Conservation (phyloP, 176 grass and related monocot species). For the Secale cereale region DNA sequence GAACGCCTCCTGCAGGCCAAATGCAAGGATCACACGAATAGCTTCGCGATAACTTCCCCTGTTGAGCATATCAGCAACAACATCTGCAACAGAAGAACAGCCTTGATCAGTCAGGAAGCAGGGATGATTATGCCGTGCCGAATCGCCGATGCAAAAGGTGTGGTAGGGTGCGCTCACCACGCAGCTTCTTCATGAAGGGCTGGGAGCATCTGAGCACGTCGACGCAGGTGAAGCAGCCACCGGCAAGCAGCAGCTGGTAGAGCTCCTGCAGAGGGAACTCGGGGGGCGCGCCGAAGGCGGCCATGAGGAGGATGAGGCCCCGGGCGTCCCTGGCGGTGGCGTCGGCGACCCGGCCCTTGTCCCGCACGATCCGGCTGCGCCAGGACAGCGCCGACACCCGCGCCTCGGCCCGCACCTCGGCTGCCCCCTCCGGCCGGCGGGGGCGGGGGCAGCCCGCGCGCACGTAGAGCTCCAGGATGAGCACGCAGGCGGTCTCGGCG, state of each 20-base stretch:
- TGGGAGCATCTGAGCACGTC: slow-evolving; percentile 49
- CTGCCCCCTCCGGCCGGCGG: not conserved
- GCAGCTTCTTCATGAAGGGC: slow-evolving; percentile 37
- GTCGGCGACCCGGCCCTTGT: slow-evolving; percentile 15
- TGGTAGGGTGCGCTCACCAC: slow-evolving; percentile 13
- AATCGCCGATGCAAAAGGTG: not conserved
- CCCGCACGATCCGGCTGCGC: slow-evolving; percentile 42
- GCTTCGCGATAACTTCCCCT: slow-evolving; percentile 46
- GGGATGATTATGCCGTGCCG: not conserved
- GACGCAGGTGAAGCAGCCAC: slow-evolving; percentile 14
- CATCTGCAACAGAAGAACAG: slow-evolving; percentile 34
- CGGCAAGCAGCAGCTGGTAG: slow-evolving; percentile 25
- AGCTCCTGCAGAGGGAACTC: slow-evolving; percentile 46
- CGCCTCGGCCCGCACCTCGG: slow-evolving; percentile 23
- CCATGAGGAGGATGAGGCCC: slow-evolving; percentile 52
- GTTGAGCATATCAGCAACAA: slow-evolving; percentile 44
- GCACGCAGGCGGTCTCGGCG: slow-evolving; percentile 46
- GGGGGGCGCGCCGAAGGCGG: slow-evolving; percentile 35
- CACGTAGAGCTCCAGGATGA: slow-evolving; percentile 65
- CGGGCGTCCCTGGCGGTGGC: slow-evolving; percentile 42
- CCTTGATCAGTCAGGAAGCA: not conserved
- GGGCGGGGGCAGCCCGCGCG: slow-evolving; percentile 39
- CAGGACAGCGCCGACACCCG: slow-evolving; percentile 40
- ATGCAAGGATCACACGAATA: slow-evolving; percentile 37
- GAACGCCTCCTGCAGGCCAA: slow-evolving; percentile 51